Conservation (phyloP, 495 filamentous ascomycete genomes). For the Filosporella fistucella region DNA sequence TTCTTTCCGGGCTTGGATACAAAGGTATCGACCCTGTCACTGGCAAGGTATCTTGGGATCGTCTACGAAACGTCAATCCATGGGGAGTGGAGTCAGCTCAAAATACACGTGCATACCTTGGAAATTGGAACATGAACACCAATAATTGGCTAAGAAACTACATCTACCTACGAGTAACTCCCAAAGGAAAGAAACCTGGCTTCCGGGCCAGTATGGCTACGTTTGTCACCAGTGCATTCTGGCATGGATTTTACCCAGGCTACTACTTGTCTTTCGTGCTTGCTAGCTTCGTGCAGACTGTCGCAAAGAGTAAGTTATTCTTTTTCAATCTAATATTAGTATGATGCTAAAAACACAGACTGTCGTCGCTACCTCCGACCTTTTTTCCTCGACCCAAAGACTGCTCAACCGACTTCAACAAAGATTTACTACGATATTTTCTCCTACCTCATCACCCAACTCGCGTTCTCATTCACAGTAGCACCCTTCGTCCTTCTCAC, state of each 20-base stretch:
- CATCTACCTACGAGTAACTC: slow-evolving; percentile 91
- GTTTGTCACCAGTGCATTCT: slow-evolving; percentile 89
- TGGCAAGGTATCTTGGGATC: slow-evolving; percentile 81
- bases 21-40: slow-evolving; percentile 84
- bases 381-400: slow-evolving; percentile 76
- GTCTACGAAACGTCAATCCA: slow-evolving; percentile 82
- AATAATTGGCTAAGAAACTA: slow-evolving; percentile 97
- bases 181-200: slow-evolving; percentile 91
- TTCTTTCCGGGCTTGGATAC: slow-evolving; percentile 89
- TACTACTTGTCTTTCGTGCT: slow-evolving; percentile 92
- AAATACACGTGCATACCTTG: slow-evolving; percentile 84
- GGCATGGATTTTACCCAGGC: slow-evolving; percentile 97
- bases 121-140: slow-evolving; percentile 97
- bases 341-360: slow-evolving; percentile 45
- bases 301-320: slow-evolving; percentile 74
- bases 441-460: slow-evolving; percentile 76
- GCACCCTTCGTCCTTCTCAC: slow-evolving; percentile 72
- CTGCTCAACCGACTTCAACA: slow-evolving; percentile 56
- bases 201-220: slow-evolving; percentile 94
- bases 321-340: slow-evolving; percentile 1
- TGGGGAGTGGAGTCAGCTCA: slow-evolving; percentile 81
- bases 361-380: slow-evolving; percentile 86
- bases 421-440: slow-evolving; percentile 86
- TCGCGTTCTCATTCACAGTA: slow-evolving; percentile 75
- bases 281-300: slow-evolving; percentile 84